Evolutionary conservation across 2,329 filamentous ascomycete species (phyloP).

Genomic region (Colletotrichum zoysiae): DNA sequence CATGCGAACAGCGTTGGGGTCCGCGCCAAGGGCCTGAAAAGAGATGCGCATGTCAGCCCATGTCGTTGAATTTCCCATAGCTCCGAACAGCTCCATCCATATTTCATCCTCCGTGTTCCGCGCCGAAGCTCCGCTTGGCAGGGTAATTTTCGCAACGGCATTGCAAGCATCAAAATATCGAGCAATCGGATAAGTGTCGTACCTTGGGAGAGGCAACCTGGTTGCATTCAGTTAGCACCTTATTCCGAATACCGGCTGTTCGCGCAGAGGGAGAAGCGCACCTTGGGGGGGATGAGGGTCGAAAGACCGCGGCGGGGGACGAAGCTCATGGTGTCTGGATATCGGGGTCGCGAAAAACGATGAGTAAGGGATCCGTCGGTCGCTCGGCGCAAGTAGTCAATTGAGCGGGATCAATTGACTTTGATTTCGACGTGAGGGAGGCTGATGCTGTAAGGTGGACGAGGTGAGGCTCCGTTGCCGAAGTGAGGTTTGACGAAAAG

Average conservation of each 20-base stretch:
- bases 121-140: slow-evolving; percentile 23
- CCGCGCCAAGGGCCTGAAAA: slow-evolving; percentile 87
- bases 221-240: slow-evolving; percentile 26
- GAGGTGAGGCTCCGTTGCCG: slow-evolving; percentile 41
- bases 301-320: slow-evolving; percentile 91
- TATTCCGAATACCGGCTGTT: slow-evolving; percentile 4
- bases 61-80: slow-evolving; percentile 19
- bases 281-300: slow-evolving; percentile 99
- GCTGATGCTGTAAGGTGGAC: slow-evolving; percentile 38
- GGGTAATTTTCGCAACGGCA: slow-evolving; percentile 19
- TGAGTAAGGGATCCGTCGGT: slow-evolving; percentile 44
- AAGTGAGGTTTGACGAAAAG: slow-evolving; percentile 57
- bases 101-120: neutral
- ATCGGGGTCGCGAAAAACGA: slow-evolving; percentile 46
- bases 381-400: slow-evolving; percentile 41
- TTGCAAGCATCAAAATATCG: slow-evolving; percentile 29
- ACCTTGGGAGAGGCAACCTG: slow-evolving; percentile 88
- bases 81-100: slow-evolving; percentile 32
- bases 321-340: slow-evolving; percentile 85
- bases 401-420: slow-evolving; percentile 42
- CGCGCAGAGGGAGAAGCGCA: slow-evolving; percentile 58
- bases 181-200: slow-evolving; percentile 57
- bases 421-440: slow-evolving; percentile 38
- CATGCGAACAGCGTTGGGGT: slow-evolving; percentile 97
- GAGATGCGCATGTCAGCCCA: slow-evolving; percentile 52